Conservation (phyloP, 257 asterid species). For the Anisodus tanguticus region DNA sequence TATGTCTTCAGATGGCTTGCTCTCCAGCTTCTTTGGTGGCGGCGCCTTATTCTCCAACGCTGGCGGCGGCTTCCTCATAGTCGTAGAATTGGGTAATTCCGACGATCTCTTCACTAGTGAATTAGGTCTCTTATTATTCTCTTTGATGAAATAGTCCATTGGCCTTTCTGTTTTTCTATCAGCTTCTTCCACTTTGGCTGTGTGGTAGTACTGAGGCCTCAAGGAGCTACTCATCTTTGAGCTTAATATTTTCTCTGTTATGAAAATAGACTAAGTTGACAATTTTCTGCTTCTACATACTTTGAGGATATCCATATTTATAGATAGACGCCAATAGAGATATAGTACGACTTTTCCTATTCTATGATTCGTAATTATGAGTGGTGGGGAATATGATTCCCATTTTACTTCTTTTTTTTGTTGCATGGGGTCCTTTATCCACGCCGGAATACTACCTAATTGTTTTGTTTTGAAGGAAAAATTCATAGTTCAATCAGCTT, state of each 20-base stretch:
- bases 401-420: neutral
- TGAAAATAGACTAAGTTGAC: neutral
- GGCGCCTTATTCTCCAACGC: slow-evolving; percentile 32
- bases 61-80: neutral
- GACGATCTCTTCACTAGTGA: neutral
- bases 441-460: neutral
- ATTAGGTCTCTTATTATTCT: neutral
- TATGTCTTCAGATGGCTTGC: slow-evolving; percentile 54
- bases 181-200: neutral
- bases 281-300: neutral
- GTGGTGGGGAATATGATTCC: slow-evolving; percentile 14
- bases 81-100: neutral
- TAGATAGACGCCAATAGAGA: neutral
- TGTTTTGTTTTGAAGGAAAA: neutral
- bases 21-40: slow-evolving; percentile 46
- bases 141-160: neutral
- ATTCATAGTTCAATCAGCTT: neutral
- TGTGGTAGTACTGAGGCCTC: neutral
- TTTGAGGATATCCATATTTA: neutral
- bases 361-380: neutral
- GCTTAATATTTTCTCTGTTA: neutral
- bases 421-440: neutral
- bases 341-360: neutral
- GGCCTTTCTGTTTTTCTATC: slow-evolving; percentile 7
- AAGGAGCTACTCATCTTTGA: neutral